phyloP scores from a whole-genome alignment of 1,139 yeast genomes.

The Hyphopichia khmerensis region DNA sequence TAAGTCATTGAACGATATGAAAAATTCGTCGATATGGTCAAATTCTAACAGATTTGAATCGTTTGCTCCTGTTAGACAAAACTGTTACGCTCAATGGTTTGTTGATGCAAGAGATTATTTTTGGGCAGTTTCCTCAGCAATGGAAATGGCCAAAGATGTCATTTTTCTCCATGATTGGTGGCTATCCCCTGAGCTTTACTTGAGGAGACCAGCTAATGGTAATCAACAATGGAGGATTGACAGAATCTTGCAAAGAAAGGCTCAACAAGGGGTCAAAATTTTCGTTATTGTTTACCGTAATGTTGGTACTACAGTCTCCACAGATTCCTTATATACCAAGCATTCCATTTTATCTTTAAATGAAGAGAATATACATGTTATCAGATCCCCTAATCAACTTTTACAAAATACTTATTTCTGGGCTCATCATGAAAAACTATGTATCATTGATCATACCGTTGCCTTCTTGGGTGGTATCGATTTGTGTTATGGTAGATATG shows the following conservation, averaged over 20 bases:
- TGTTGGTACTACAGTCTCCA: slow-evolving; percentile 89
- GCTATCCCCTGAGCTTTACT: slow-evolving; percentile 90
- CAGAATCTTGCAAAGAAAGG: slow-evolving; percentile 82
- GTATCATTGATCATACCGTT: slow-evolving; percentile 81
- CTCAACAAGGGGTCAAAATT: slow-evolving; percentile 92
- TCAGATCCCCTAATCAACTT: slow-evolving; percentile 94
- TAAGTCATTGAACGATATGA: slow-evolving; percentile 69
- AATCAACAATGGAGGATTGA: slow-evolving; percentile 94
- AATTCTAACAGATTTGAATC: slow-evolving; percentile 75
- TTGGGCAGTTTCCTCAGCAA: slow-evolving; percentile 93
- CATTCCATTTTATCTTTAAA: slow-evolving; percentile 86
- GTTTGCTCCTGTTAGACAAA: slow-evolving; percentile 86
- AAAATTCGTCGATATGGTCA: slow-evolving; percentile 68
- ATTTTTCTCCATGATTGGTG: slow-evolving; percentile 98
- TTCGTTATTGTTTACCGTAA: slow-evolving; percentile 93
- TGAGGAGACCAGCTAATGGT: slow-evolving; percentile 93
- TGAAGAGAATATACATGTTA: slow-evolving; percentile 78
- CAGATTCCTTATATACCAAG: slow-evolving; percentile 91
- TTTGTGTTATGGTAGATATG: slow-evolving; percentile 92
- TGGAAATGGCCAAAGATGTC: slow-evolving; percentile 91
- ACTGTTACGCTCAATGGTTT: slow-evolving; percentile 93
- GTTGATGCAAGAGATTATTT: slow-evolving; percentile 96
- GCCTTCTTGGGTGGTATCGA: slow-evolving; percentile 96
- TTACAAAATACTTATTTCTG: slow-evolving; percentile 92
- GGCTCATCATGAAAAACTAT: slow-evolving; percentile 98